Conservation (phyloP, 2,329 filamentous ascomycete genomes). For the Sclerotinia nivalis region DNA sequence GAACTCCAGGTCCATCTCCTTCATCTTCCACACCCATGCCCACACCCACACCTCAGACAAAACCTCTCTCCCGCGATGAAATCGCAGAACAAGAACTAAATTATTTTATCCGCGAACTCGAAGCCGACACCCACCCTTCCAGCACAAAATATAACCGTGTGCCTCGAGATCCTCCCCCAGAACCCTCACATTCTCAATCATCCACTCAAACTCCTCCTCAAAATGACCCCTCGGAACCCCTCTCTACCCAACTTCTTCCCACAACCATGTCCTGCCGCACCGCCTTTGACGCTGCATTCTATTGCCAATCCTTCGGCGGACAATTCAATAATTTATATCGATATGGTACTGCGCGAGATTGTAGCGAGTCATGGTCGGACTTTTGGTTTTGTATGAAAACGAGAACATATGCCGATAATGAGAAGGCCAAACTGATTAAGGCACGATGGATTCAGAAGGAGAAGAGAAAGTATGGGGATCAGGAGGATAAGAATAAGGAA, state of each 20-base stretch:
- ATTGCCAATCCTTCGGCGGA: conserved; percentile 87
- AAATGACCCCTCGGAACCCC: conserved; percentile 40
- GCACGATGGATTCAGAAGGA: conserved; percentile 46
- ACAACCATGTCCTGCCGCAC: conserved; percentile 83
- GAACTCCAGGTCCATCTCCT: conserved; percentile 23
- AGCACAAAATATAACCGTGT: conserved; percentile 37
- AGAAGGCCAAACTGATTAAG: conserved; percentile 53
- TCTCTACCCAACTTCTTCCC: conserved; percentile 72
- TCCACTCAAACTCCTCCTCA: conserved; percentile 25
- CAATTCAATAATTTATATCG: conserved; percentile 93
- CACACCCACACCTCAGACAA: conserved; percentile 19
- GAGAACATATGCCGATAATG: conserved; percentile 59
- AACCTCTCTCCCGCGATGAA: conserved; percentile 36
- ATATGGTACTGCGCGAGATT: conserved; percentile 73
- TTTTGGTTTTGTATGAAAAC: conserved; percentile 98
- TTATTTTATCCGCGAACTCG: conserved; percentile 42
- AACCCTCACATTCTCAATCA: conserved; percentile 1
- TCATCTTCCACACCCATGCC: conserved; percentile 28
- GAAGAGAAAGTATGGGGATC: conserved; percentile 56
- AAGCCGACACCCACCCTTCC: conserved; percentile 32
- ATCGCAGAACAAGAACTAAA: conserved; percentile 41
- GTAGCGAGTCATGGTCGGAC: conserved; percentile 84
- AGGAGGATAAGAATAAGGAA: conserved; percentile 54
- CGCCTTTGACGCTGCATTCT: conserved; percentile 90
- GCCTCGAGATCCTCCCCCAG: conserved; percentile 28